Evolutionary conservation across 1,284 basidiomycete species (phyloP), one percentile per base, ranked within the genome.

Genomic region (Puccinia polysora): DNA sequence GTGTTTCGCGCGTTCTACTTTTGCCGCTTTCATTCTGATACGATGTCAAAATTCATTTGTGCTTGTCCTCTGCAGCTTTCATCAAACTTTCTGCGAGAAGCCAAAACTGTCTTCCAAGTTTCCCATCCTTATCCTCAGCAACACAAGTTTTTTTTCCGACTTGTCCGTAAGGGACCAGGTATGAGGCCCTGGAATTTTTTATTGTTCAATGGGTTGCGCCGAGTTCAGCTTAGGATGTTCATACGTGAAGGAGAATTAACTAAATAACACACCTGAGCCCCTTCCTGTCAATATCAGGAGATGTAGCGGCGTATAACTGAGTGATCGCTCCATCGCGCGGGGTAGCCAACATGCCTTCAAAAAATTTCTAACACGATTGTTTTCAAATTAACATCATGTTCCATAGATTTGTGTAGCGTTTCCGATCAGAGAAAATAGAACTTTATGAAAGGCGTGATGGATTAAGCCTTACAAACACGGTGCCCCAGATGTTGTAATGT

Each of bases 241-340:
- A 28, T 3, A 2, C 23, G 7, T 28, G 25, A 18, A 28, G 3
- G 52, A 23, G 20, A 30, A 25, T 56, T 1, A 15, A 56, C 25
- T 15, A 14, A 3, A 25, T 2, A 56, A 56, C 53, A 18, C 28
- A 28, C 53, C 30, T 20, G 7, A 56, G 30, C 18, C 67, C 43
- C 73, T 78, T 77, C 2, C 36, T 36, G 14, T 60, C 56, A 12
- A 80, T 76, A 49, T 79, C 78, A 32, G 75, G 74, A 30, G 76
- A 77, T 15, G 77, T 75, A 8, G 76, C 76, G 2, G 78, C 78
- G 68, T 78, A 80, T 2, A 79, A 74, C 71, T 77, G 77, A 1
- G 77, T 80, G 52, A 76, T 71, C 8, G 79, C 79, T 25, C 79
- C 79, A 2, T 78, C 76, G 18, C 75, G 63, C 0, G 76, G 64